Conservation (phyloP, 192 early-diverging fungal genomes). For the Backusella tarrabulga region DNA sequence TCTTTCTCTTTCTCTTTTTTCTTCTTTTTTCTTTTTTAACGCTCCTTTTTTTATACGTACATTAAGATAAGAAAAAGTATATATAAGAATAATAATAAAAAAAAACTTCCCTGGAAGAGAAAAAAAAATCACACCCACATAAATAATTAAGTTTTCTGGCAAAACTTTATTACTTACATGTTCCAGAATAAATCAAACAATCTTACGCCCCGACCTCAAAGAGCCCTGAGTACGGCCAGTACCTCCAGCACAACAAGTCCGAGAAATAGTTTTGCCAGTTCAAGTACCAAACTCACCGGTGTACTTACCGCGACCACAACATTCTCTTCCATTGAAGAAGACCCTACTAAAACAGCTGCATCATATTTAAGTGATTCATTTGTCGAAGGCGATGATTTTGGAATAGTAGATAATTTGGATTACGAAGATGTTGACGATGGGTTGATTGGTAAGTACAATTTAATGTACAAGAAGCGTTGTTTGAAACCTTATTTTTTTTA, state of each 20-base stretch:
- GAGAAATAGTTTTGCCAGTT: conserved; percentile 6
- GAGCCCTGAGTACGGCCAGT: background rate
- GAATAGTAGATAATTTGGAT: conserved; percentile 24
- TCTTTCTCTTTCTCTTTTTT: background rate
- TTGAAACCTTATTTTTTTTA: background rate
- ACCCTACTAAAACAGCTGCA: background rate
- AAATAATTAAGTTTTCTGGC: conserved; percentile 2
- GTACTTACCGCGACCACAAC: background rate
- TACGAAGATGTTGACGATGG: conserved; percentile 33
- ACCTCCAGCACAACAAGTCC: background rate
- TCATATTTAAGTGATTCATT: background rate
- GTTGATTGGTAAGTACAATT: conserved; percentile 19
- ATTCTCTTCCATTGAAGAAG: conserved; percentile 2
- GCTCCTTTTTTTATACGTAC: background rate
- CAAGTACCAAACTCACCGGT: background rate
- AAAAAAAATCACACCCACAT: background rate
- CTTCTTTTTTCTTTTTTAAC: background rate
- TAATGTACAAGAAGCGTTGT: background rate
- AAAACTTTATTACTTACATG: background rate
- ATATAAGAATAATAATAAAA: background rate
- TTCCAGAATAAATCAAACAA: background rate
- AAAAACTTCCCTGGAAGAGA: background rate
- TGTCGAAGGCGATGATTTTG: conserved; percentile 6
- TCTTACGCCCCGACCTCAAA: background rate
- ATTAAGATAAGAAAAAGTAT: conserved; percentile 1